Base-by-base conservation (phyloP, 306 rosid genomes). In the Abrus pulchellus region DNA sequence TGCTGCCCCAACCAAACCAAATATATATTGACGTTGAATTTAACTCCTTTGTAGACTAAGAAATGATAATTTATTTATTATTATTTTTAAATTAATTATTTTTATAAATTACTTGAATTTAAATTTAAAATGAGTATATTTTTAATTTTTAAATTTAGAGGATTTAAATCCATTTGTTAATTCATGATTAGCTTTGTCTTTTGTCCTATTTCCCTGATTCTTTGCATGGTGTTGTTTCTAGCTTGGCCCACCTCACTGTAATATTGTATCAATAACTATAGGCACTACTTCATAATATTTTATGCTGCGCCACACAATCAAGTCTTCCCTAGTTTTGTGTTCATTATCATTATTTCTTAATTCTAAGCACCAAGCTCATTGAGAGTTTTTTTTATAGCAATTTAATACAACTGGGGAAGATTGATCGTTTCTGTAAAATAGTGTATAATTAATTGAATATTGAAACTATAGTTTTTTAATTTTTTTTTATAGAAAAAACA, bases 201-300 rank as follows among this genome's bases (percentile, higher is more conserved):
- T 59, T 5, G 65, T 59, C 65, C 36, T 78, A 77, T 87, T 65
- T 66, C 33, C 79, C 67, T 2, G 49, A 76, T 90, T 84, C 89
- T 71, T 62, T 87, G 91, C 74, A 90, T 83, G 74, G 45, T 9
- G 8, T 28, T 73, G 29, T 55, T 73, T 61, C 40, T 66, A 54
- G 62, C 20, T 74, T 30, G 68, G 44, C 62, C 86, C 85, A 83
- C 76, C 68, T 76, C 88, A 40, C 11, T 68, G 48, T 44, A 40
- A 13, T 78, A 83, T 83, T 68, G 11, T 48, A 53, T 45, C 68
- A 72, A n/a, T 28, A 74, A 32, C 74, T 57, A 66, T 54, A 59
- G 4, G 66, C 79, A 77, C 12, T 45, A 68, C 54, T 50, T 11
- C 54, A 27, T 55, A 2, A 54, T 57, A 48, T 59, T 61, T 68